Evolutionary conservation across 1,139 yeast species (phyloP), one percentile per base, ranked within the genome.

Genomic region (Saccharomyces hybrid): DNA sequence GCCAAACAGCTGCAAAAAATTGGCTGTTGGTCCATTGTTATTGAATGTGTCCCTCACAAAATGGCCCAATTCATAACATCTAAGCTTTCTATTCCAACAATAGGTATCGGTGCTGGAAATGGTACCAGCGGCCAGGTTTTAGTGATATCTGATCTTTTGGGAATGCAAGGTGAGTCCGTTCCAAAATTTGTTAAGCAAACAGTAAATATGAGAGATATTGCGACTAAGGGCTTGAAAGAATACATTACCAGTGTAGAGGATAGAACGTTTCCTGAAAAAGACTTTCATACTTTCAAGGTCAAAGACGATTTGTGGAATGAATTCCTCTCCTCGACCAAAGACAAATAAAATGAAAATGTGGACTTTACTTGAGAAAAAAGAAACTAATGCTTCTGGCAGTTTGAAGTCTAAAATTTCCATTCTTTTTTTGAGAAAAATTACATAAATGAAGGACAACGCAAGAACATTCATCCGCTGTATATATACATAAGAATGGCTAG

Each of bases 21-120:
- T 0, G 99, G 99, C 0, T 88, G 85, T 21, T 87, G 88, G 64
- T 70, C 85, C 47, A 68, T 90, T 1, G 83, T 93, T 1, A 69
- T 93, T 9, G 99, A 93, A 65, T 95, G 97, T 53, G 79, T 93
- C 8, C 99, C 99, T 2, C 81, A 81, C 55, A 78, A 78, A 57
- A 73, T 93, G n/a, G 93, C 93, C 0, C 71, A 75, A 50, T 73
- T 75, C 56, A 81, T 93, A 48, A 87, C 97, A 0, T 67, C 75
- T 2, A 73, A 74, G 29, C 70, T 90, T 31, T 56, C 69, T 0
- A 75, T 91, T 1, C 98, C 99, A 0, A 88, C 95, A 1, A 90
- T 93, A 60, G 98, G 99, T 5, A 93, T 93, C 53, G 99, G 99
- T 5, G 97, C 98, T 0, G 98, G 99, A 0, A 82, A 84, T 19